Evolutionary conservation across 768 basidiomycete species (phyloP), one percentile per base, ranked within the genome.

Genomic region (Thelephora aurantiotincta): DNA sequence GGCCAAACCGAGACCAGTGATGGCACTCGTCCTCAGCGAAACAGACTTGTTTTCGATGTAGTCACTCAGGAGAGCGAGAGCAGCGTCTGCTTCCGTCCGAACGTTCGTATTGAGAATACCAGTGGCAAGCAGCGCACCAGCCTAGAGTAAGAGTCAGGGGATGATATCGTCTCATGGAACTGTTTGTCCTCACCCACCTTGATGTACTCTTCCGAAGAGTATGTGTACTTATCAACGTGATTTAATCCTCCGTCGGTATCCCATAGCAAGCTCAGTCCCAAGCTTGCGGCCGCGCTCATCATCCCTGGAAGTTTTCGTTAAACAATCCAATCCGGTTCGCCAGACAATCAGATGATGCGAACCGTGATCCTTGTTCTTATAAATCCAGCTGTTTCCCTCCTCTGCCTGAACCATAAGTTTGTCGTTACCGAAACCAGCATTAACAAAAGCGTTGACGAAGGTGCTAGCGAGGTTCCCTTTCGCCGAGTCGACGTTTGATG

Each of bases 311-410:
- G 44, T n/a, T 22, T 42, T 9, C n/a, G 20, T 19, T 19, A 23
- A 20, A 22, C 19, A 33, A 30, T 30, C 14, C 38, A 14, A 41
- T 9, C 9, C 38, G 11, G 20, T 9, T 1, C 22, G 36, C 6
- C 20, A 37, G 13, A 9, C 35, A 45, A n/a, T 36, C n/a, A 23
- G 13, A 7, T 35, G 43, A 20, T 12, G 59, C 72, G 18, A 49
- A 82, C 93, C 96, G 52, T 96, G 90, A 46, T 97, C 94, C 67
- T 98, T 98, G 71, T 98, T 98, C 75, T 98, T 98, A 73, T 98
- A 99, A 49, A 99, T 90, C 92, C 92, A 99, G 57, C 90, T 93
- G 63, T 79, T 88, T 12, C 96, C 94, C 58, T 96, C 93, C 50
- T 91, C 87, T 1, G 92, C 94, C 59, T 82, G 84, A 5, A 93